Base-by-base conservation (phyloP, 169 alveolate genomes). In the Besnoitia besnoiti region DNA sequence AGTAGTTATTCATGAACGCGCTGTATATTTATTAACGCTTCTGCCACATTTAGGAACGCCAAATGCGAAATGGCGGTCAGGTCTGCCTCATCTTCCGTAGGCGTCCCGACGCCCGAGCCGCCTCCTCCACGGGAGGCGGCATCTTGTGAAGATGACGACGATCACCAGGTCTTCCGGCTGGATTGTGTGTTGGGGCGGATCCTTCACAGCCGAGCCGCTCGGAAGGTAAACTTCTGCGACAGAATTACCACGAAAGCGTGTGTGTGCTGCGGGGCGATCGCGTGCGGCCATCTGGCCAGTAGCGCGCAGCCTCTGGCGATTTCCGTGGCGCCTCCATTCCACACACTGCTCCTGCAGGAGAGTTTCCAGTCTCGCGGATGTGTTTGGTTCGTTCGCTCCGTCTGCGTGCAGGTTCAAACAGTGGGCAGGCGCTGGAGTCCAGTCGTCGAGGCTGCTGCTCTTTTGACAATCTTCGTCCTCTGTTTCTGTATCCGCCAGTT, bases 401-500 rank as follows among this genome's bases (percentile, higher is more conserved):
- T 33, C 33, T 82, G 33, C 3, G 0, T 50, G n/a, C 47, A 90
- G 93, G 80, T 85, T 8, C 82, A 61, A 40, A 61, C 46, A 42
- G 91, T 85, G 51, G 93, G 88, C 59, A 24, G 40, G 33, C 80
- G 93, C 24, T 92, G 95, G 95, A 30, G 89, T 27, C 85, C 50
- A 14, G 51, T 79, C n/a, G 77, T 92, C 12, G 95, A 92, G 50
- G 67, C n/a, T n/a, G 40, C 79, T 14, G 59, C 84, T 61, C 89
- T 92, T 35, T 42, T 50, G 0, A 80, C 51, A 0, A 92, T 93
- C 7, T 76, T 88, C 49, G 39, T 93, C 1, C 42, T 91, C 27
- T 61, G 93, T 24, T 96, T 98, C 93, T 94, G 97, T 77, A 97
- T 97, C 42, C 98, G 99, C 82, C 97, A 98, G 24, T 99, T 98